Evolutionary conservation across 192 early-diverging fungal genomes (phyloP), one percentile per base, ranked within the genome.

Genomic region (Rhizophagus sp.): DNA sequence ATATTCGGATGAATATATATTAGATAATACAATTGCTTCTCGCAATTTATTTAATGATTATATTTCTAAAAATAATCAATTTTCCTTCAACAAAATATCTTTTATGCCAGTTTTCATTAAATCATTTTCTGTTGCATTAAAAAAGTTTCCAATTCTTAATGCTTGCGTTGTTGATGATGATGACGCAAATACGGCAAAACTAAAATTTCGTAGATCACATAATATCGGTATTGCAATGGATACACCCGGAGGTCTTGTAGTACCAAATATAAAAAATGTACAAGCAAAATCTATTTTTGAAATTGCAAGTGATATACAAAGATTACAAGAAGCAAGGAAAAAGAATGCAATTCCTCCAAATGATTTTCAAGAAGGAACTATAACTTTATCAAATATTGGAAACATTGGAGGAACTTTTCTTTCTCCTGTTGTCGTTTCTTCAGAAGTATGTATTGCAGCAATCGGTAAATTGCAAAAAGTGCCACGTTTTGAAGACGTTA

Each of bases 151-250:
- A 15, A 90, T 98, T 22, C 79, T 99, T 52, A 99, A 99, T 76
- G 92, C 95, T 25, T 84, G 83, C 41, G 64, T 98, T 4, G 34
- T 92, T 6, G 72, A 67, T 36, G 81, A 74, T 27, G 80, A 85
- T 15, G 84, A 88, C 78, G 83, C 76, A 8, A 82, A 81, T 0
- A 82, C 82, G 34, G 90, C 90, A 57, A 87, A 88, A 81, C 79
- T 99, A 61, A 86, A 86, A 75, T 97, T 94, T 83, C 89, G 95
- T 41, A 87, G 87, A 1, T 84, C 87, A 6, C 97, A 98, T 83
- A 97, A 99, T 85, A 94, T 99, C 80, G 94, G 96, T 61, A 85
- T 99, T 47, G 98, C 98, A 22, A 97, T 99, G 96, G 98, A 99
- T 82, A 97, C 97, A n/a, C 95, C 96, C 8, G 87, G 92, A 74